Conservation (phyloP, 2,329 filamentous ascomycete species). For the Pseudopithomyces chartarum region DNA sequence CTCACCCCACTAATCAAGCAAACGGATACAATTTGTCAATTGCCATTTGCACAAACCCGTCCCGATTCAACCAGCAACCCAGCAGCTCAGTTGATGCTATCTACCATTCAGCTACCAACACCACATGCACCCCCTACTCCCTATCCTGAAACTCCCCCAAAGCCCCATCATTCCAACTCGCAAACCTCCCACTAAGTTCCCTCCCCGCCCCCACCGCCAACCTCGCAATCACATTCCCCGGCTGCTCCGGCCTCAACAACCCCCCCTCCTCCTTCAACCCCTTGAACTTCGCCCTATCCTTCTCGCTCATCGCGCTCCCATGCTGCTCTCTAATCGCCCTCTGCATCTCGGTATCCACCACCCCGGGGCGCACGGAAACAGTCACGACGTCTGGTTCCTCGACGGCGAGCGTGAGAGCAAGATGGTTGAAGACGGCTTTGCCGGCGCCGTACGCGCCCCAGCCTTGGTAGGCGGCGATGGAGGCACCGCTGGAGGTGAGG, state of each 20-base stretch:
- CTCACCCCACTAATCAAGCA: too few species aligned
- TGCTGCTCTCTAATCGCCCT: constrained; percentile 77
- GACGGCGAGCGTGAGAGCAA: constrained; percentile 71
- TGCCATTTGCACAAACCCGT: too few species aligned
- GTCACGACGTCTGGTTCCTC: constrained; percentile 80
- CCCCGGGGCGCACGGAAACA: constrained; percentile 75
- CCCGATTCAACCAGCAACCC: too few species aligned
- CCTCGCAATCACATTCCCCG: constrained; percentile 83
- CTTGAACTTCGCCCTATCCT: constrained; percentile 68
- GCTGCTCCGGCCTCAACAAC: constrained; percentile 80
- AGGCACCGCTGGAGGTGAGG: constrained; percentile 80
- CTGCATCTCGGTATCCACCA: constrained; percentile 91
- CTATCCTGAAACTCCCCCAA: constrained; percentile 32
- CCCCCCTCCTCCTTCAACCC: constrained; percentile 71
- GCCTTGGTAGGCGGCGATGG: constrained; percentile 66
- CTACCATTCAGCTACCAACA: too few species aligned
- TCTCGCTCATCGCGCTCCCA: constrained; percentile 61
- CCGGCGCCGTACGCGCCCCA: constrained; percentile 84
- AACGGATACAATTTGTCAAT: too few species aligned
- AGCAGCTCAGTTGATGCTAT: too few species aligned
- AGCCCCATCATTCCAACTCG: constrained; percentile 54
- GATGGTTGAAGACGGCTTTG: constrained; percentile 83
- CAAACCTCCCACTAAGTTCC: constrained; percentile 75
- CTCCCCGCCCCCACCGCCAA: constrained; percentile 67
- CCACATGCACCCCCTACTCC: too few species aligned